Percentiles rank a stretch among this genome's conserved stretches.
phyloP scores from a whole-genome alignment of 768 basidiomycete genomes.

The Calocybe gangraenosa region DNA sequence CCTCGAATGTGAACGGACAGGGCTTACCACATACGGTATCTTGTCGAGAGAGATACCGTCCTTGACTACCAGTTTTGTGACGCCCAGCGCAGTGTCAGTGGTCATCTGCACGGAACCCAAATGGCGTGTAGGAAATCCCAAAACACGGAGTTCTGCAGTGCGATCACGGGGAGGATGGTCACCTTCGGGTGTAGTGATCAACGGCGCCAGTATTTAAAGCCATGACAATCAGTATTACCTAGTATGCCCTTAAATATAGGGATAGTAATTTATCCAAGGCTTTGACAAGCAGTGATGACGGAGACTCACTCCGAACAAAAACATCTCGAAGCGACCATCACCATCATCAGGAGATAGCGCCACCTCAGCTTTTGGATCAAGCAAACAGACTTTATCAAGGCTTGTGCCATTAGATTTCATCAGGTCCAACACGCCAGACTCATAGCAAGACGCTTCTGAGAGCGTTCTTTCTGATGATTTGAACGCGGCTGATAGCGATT shows the following conservation, averaged over 20 bases:
- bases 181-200: conserved; percentile 39
- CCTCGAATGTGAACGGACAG: too few species aligned
- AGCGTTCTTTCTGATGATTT: conserved; percentile 12
- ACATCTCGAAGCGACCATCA: conserved; percentile 74
- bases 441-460: conserved; percentile 43
- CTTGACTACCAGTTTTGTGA: conserved; percentile 77
- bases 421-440: conserved; percentile 53
- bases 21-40: conserved; percentile 69
- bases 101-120: conserved; percentile 95
- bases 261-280: background rate
- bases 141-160: conserved; percentile 78
- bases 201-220: background rate
- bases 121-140: conserved; percentile 86
- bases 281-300: conserved; percentile 1
- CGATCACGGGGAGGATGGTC: conserved; percentile 96
- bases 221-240: conserved; percentile 27
- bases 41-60: conserved; percentile 70
- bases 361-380: conserved; percentile 85
- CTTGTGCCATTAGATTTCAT: conserved; percentile 38
- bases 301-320: conserved; percentile 88
- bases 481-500: conserved; percentile 42
- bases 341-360: conserved; percentile 75
- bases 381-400: conserved; percentile 73
- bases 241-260: conserved; percentile 48
- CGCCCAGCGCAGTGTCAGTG: conserved; percentile 93